These are phyloP conservation scores for Eucalyptus guilfoylei DNA, from an alignment of 345 rosid species.

Conservation along the genomic window DNA sequence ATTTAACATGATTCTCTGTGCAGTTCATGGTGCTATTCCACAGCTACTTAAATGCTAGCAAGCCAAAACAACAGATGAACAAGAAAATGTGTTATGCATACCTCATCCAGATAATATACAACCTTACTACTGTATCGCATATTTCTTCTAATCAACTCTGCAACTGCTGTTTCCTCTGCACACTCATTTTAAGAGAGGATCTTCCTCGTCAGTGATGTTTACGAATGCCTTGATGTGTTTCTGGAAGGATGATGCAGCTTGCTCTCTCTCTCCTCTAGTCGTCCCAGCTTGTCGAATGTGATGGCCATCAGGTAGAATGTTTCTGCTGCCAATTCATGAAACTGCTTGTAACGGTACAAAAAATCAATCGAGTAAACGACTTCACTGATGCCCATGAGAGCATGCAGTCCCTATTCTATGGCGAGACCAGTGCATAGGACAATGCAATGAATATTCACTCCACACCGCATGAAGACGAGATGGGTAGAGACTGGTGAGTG, in stretches of 20 bases:
- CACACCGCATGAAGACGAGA: background rate
- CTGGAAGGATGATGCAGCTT: conserved; percentile 70
- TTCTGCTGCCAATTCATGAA: conserved; percentile 88
- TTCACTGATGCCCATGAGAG: background rate
- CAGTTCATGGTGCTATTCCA: background rate
- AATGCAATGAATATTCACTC: too few species aligned
- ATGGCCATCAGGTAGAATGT: conserved; percentile 72
- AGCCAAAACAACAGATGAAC: background rate
- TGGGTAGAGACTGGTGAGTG: background rate
- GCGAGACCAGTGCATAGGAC: background rate
- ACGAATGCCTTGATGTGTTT: conserved; percentile 56
- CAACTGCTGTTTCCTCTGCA: background rate
- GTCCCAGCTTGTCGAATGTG: conserved; percentile 49
- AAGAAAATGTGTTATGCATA: background rate
- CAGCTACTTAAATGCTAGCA: background rate
- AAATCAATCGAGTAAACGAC: background rate
- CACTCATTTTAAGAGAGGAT: background rate
- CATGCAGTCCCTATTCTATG: background rate
- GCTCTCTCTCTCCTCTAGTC: conserved; percentile 47
- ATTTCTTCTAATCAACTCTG: background rate
- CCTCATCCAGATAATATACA: background rate
- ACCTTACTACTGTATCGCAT: background rate
- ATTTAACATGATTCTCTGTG: background rate
- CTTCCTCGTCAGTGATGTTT: conserved; percentile 41
- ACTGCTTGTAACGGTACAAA: conserved; percentile 18